Evolutionary conservation across 306 rosid species (phyloP), one percentile per base, ranked within the genome.

Genomic region (Vicia villosa): DNA sequence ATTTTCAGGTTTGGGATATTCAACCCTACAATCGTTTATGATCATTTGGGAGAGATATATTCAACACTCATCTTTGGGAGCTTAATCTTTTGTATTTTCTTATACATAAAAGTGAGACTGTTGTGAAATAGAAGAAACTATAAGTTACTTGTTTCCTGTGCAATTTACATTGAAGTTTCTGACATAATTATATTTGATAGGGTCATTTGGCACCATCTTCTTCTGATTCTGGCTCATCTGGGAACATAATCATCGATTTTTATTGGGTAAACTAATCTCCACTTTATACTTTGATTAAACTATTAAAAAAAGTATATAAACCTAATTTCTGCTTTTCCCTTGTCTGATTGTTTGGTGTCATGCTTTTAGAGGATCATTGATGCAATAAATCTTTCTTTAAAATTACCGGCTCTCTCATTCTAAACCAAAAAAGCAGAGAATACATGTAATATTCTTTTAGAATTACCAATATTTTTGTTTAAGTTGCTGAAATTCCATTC

Each of bases 201-300:
- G 99, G 99, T 73, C 95, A 79, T 66, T 17, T 94, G 84, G 92
- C 89, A 26, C 97, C 99, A 49, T 94, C 99, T 70, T 94, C 99
- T 36, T 20, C 95, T 5, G 99, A 94, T 79, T 91, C 92, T 28
- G 99, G 99, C 51, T 94, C 99, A 43, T 81, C 85, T 52, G 96
- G 97, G 59, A 87, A 94, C 80, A 1, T 89, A 40, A 91, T 94
- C 49, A 87, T 94, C 61, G 99, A 94, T 72, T 94, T 94, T 81
- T 91, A 94, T 80, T 94, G 99, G 99, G 99, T 94, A 86, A 83
- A 40, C 17, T 72, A 40, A 45, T 77, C 61, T 68, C 51, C 62
- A 43, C 28, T 8, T 34, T 34, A 24, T 73, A 12, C 59, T 46
- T 17, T 79, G 66, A 34, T 36, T 38, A 4, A 60, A 19, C 51